A percentile compares a stretch with the other conserved stretches of the same genome.
Evolutionary conservation across 805 yeast species (phyloP).

Genomic region (Huiozyma sinensis): DNA sequence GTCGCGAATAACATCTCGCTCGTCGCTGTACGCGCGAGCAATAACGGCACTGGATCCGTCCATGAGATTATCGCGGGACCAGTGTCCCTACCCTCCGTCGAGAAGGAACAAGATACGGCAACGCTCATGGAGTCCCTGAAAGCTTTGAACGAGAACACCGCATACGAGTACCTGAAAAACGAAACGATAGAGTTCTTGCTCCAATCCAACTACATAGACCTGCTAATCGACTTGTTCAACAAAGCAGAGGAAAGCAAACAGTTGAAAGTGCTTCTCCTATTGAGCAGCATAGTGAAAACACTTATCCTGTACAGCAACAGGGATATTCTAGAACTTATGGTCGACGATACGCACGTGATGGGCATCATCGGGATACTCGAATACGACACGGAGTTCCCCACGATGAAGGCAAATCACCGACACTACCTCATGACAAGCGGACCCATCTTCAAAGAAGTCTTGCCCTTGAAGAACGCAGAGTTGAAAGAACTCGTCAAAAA

Average conservation of each 20-base stretch:
- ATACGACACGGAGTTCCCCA: conserved; percentile 81
- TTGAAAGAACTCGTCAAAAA: conserved; percentile 50
- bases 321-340: conserved; percentile 44
- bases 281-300: conserved; percentile 67
- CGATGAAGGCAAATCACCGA: conserved; percentile 69
- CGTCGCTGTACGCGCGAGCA: conserved; percentile 47
- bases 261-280: conserved; percentile 46
- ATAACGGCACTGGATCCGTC: conserved; percentile 36
- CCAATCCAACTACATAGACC: conserved; percentile 41
- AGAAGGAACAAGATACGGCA: conserved; percentile 35
- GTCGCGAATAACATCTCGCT: conserved; percentile 57
- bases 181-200: conserved; percentile 48
- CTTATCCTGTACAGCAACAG: conserved; percentile 63
- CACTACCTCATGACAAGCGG: conserved; percentile 45
- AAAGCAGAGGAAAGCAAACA: conserved; percentile 43
- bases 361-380: conserved; percentile 75
- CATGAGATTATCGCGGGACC: conserved; percentile 80
- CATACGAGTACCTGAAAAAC: conserved; percentile 48
- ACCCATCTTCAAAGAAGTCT: conserved; percentile 51
- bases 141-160: conserved; percentile 46
- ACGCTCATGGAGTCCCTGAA: conserved; percentile 47
- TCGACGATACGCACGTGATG: conserved; percentile 40
- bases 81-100: conserved; percentile 48
- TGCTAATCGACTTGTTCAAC: conserved; percentile 43
- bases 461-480: conserved; percentile 45